Evolutionary conservation across 805 yeast species (phyloP).

Genomic region (Pichia sporocuriosa): DNA sequence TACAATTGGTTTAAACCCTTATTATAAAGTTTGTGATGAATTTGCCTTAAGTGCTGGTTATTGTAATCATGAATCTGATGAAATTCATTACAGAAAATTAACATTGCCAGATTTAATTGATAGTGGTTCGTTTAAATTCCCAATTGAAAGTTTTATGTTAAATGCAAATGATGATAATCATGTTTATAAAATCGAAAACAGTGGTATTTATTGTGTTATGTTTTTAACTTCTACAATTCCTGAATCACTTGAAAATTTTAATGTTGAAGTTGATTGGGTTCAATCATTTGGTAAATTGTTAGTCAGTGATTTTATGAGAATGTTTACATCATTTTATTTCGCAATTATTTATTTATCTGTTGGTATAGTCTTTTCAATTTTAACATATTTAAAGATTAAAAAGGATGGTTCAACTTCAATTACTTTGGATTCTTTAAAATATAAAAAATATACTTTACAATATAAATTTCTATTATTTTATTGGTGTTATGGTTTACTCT

Average conservation of each 20-base stretch:
- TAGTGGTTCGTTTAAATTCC: slow-evolving; percentile 10
- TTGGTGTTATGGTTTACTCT: slow-evolving; percentile 15
- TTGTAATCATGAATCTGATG: slow-evolving; percentile 20
- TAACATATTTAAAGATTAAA: slow-evolving; percentile 13
- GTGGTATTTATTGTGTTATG: slow-evolving; percentile 25
- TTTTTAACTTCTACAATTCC: slow-evolving; percentile 17
- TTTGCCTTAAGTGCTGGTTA: slow-evolving; percentile 16
- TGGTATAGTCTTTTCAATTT: slow-evolving; percentile 13
- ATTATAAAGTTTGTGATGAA: slow-evolving; percentile 29
- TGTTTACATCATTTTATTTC: slow-evolving; percentile 21
- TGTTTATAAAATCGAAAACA: slow-evolving; percentile 15
- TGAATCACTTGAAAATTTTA: slow-evolving; percentile 2
- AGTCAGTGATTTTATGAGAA: slow-evolving; percentile 24
- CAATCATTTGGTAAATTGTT: slow-evolving; percentile 28
- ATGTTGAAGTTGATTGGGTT: slow-evolving; percentile 26
- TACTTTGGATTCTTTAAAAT: slow-evolving; percentile 14
- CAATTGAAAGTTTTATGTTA: slow-evolving; percentile 18
- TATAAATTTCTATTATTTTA: slow-evolving; percentile 21
- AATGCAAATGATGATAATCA: slow-evolving; percentile 6
- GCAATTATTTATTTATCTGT: slow-evolving; percentile 17
- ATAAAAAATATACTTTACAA: slow-evolving; percentile 22
- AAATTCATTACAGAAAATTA: slow-evolving; percentile 8
- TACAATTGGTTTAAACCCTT: slow-evolving; percentile 20
- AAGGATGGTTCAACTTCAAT: slow-evolving; percentile 19
- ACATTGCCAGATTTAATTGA: slow-evolving; percentile 19